Percentiles rank a stretch among this genome's conserved stretches.
Conservation (phyloP, 2,329 filamentous ascomycete species). For the Diatrype stigma region DNA sequence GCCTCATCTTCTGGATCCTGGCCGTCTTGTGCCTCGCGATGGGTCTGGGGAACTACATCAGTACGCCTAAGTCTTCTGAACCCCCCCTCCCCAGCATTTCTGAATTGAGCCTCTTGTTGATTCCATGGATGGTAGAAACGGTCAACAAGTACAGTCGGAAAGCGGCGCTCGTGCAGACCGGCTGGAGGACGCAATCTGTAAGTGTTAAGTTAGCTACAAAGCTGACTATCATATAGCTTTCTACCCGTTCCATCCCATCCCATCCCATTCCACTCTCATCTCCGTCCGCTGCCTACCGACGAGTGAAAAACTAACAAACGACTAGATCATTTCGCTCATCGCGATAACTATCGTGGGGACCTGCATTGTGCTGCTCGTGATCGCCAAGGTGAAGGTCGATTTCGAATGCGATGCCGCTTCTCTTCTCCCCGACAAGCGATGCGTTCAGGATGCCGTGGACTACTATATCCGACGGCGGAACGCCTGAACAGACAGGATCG, state of each 20-base stretch:
- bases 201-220: conserved; percentile 19
- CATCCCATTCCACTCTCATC: neutral
- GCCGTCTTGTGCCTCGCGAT: conserved; percentile 70
- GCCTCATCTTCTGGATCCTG: conserved; percentile 82
- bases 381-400: conserved; percentile 35
- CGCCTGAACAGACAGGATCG: no score
- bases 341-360: conserved; percentile 61
- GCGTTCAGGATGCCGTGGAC: neutral
- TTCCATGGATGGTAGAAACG: no score
- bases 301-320: neutral
- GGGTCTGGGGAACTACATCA: conserved; percentile 84
- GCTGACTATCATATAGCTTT: no score
- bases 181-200: conserved; percentile 87
- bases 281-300: no score
- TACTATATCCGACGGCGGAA: conserved; percentile 7
- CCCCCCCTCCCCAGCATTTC: neutral
- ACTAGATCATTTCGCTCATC: conserved; percentile 60
- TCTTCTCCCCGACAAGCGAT: conserved; percentile 1
- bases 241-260: neutral
- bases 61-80: no score
- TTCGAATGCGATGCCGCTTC: conserved; percentile 2
- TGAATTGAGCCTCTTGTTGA: no score
- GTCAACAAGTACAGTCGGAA: conserved; percentile 76
- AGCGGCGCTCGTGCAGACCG: conserved; percentile 82
- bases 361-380: conserved; percentile 58